Evolutionary conservation across 495 filamentous ascomycete genomes (phyloP).

Genomic region (Clavariopsis aquatica): DNA sequence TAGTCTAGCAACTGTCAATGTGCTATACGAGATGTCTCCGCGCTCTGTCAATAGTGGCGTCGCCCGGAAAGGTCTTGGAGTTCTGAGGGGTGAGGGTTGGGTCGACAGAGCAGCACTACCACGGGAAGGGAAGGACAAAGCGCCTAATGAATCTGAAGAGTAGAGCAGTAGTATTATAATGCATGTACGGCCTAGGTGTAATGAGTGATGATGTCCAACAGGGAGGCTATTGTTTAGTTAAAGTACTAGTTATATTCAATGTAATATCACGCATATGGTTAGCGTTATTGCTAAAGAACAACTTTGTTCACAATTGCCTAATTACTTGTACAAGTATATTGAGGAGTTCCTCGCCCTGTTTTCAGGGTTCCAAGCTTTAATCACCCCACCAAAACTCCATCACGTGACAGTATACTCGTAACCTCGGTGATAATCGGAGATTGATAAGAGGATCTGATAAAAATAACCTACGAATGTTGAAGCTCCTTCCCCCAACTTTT

Average conservation of each 20-base stretch:
- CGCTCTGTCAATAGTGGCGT: slow-evolving; percentile 64
- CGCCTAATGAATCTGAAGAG: slow-evolving; percentile 32
- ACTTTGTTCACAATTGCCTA: no score
- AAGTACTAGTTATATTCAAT: not conserved
- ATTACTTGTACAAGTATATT: no score
- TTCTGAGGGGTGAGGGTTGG: slow-evolving; percentile 71
- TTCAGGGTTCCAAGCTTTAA: no score
- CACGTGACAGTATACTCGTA: no score
- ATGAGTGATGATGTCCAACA: slow-evolving; percentile 18
- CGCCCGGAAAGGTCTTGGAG: slow-evolving; percentile 71
- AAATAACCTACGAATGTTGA: not conserved
- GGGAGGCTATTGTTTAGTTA: slow-evolving; percentile 6
- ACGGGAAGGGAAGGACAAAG: slow-evolving; percentile 2
- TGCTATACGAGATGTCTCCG: slow-evolving; percentile 72
- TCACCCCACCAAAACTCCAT: no score
- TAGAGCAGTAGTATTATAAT: slow-evolving; percentile 5
- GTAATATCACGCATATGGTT: not conserved
- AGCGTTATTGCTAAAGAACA: no score
- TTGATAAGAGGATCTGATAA: not conserved
- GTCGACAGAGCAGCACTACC: slow-evolving; percentile 46
- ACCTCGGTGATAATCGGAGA: slow-evolving; percentile 1
- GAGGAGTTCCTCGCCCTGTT: no score
- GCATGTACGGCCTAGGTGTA: slow-evolving; percentile 17
- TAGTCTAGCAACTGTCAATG: slow-evolving; percentile 73
- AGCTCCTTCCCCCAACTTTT: not conserved